Evolutionary conservation across 371 early-diverging fungal genomes (phyloP).

Genomic region (Zychaea mexicana): DNA sequence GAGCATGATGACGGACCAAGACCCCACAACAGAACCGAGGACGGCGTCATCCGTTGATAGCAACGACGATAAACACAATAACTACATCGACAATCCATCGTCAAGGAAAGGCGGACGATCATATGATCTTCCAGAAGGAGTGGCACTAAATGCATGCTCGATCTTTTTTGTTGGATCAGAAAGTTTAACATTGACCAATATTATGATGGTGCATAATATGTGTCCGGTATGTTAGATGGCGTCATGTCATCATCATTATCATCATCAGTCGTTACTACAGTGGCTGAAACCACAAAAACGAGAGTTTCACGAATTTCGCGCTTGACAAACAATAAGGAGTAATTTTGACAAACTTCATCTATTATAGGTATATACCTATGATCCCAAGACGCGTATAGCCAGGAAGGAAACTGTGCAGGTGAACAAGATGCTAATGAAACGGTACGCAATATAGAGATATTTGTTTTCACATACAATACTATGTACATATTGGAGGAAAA

Average conservation of each 20-base stretch:
- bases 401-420: constrained; percentile 67
- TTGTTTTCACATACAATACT: too few relatives aligned
- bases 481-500: neutral
- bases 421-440: constrained; percentile 74
- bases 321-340: too few relatives aligned
- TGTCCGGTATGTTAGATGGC: constrained; percentile 46
- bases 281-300: neutral
- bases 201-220: constrained; percentile 79
- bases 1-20: constrained; percentile 3
- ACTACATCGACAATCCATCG: too few relatives aligned
- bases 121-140: constrained; percentile 52
- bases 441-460: constrained; percentile 42
- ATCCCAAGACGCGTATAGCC: constrained; percentile 57
- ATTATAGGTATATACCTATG: constrained; percentile 60
- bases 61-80: neutral
- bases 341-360: neutral
- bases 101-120: constrained; percentile 46
- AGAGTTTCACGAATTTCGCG: neutral
- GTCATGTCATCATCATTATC: too few relatives aligned
- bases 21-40: constrained; percentile 13
- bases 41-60: neutral
- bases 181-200: constrained; percentile 82
- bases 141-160: constrained; percentile 57
- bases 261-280: neutral
- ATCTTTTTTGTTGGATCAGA: constrained; percentile 87